Percentiles rank a stretch among this genome's conserved stretches.
Evolutionary conservation across 176 grass and related monocot genomes (phyloP).

Genomic region (Secale cereale): DNA sequence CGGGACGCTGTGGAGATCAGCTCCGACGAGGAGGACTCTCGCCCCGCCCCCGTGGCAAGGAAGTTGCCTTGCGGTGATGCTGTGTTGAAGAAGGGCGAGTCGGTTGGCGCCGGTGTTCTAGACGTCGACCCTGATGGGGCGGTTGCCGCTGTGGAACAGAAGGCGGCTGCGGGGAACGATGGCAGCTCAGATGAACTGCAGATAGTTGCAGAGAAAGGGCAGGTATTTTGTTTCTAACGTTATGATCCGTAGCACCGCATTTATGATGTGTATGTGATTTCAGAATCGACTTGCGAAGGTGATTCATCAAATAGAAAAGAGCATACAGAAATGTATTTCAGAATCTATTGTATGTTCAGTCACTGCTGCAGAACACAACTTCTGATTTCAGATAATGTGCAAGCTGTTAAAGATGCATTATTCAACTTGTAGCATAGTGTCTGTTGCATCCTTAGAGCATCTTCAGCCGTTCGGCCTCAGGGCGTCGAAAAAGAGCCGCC

Average conservation of each 20-base stretch:
- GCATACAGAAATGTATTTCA: too few species aligned
- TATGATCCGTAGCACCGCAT: neutral
- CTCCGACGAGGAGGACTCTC: slow-evolving; percentile 70
- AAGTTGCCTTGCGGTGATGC: slow-evolving; percentile 33
- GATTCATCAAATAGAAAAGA: neutral
- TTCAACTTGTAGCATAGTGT: too few species aligned
- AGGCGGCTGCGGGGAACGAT: slow-evolving; percentile 10
- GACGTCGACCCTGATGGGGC: slow-evolving; percentile 58
- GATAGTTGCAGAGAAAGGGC: slow-evolving; percentile 78
- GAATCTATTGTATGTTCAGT: too few species aligned
- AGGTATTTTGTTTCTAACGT: slow-evolving; percentile 42
- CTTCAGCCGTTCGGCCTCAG: too few species aligned
- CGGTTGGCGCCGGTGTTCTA: slow-evolving; percentile 34
- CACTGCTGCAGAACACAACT: too few species aligned
- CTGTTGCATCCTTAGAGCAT: too few species aligned
- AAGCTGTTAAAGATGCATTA: too few species aligned
- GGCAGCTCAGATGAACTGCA: slow-evolving; percentile 56
- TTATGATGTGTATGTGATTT: too few species aligned
- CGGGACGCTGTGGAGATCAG: slow-evolving; percentile 64
- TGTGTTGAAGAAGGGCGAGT: neutral
- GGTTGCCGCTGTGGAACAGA: slow-evolving; percentile 11
- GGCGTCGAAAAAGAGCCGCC: too few species aligned
- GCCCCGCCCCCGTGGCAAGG: neutral
- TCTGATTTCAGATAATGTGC: too few species aligned
- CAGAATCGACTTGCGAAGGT: neutral